Percentiles rank a stretch among this genome's conserved stretches.
These are phyloP conservation scores for Daldinia loculata DNA, from an alignment of 495 filamentous ascomycete genomes.

Conservation along the genomic window DNA sequence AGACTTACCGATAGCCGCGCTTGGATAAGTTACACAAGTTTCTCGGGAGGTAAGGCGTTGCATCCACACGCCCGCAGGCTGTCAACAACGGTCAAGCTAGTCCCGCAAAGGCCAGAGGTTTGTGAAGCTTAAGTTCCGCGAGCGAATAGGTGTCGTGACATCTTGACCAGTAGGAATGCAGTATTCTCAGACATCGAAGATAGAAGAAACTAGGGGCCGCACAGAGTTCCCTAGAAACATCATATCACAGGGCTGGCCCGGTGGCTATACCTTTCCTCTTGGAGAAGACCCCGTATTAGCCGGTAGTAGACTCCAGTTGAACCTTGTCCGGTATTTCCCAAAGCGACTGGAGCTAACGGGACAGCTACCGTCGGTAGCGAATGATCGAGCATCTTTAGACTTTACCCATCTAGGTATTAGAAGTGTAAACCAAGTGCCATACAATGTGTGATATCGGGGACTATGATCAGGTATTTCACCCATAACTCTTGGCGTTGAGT, in stretches of 20 bases:
- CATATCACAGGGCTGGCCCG: conserved; percentile 12
- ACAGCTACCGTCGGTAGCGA: conserved; percentile 39
- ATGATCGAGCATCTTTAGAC: conserved; percentile 24
- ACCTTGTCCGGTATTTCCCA: conserved; percentile 42
- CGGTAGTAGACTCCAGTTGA: conserved; percentile 28
- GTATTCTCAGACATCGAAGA: conserved; percentile 5
- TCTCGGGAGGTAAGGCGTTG: conserved; percentile 26
- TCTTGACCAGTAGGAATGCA: conserved; percentile 23
- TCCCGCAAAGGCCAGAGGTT: conserved; percentile 32
- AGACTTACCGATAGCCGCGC: conserved; percentile 33
- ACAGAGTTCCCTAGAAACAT: conserved; percentile 10
- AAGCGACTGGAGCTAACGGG: conserved; percentile 36
- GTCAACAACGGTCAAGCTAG: conserved; percentile 26
- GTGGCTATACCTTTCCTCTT: conserved; percentile 22
- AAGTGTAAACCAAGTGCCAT: conserved; percentile 13
- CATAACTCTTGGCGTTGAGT: conserved; percentile 22
- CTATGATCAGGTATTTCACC: conserved; percentile 15
- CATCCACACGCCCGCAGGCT: conserved; percentile 38
- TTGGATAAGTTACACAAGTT: conserved; percentile 24
- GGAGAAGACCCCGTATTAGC: conserved; percentile 39
- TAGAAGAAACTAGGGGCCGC: conserved; percentile 16
- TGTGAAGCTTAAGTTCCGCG: conserved; percentile 33
- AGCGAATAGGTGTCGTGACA: conserved; percentile 15
- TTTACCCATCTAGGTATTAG: conserved; percentile 33
- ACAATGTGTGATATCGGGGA: conserved; percentile 13